Base-by-base conservation (phyloP, 768 basidiomycete genomes). In the Suillus subalutaceus region DNA sequence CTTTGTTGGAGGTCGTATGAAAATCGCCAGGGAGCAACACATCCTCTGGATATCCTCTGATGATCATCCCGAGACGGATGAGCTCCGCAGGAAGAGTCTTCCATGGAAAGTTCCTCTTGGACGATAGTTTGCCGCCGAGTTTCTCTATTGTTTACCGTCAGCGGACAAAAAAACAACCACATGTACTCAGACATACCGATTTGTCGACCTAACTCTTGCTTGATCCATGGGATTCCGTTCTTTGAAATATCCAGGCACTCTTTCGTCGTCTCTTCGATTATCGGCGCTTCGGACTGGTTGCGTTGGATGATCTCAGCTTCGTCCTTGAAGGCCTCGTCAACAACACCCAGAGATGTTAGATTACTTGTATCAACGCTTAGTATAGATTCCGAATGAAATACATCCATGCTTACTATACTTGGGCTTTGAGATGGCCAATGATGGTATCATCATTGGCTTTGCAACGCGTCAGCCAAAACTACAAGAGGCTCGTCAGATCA, bases 371-470 rank as follows among this genome's bases (percentile, higher is more conserved):
- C 46, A 23, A 48, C 4, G 1, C n/a, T 48, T 5, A 48, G 46
- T 3, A 48, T 48, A n/a, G n/a, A 48, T 23, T 12, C 46, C 5
- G n/a, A 48, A 48, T 23, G 2, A n/a, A 63, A 26, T 46, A 37
- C 3, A 63, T n/a, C 46, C 20, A n/a, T n/a, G n/a, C 67, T 61
- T 63, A 68, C 67, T 63, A 68, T 13, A 68, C 32, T 10, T 66
- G 67, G 9, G 65, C 62, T 53, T 66, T 68, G 35, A 68, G 56
- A 26, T 66, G 61, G 3, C 55, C 55, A 5, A 68, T 63, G 18
- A 68, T 66, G 1, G 46, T 44, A 43, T 63, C 9, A 2, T 46
- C 52, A 46, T 62, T 20, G 2, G 65, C 60, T 52, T 26, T 15
- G 15, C 67, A 68, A 2, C 20, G 57, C 23, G 20, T 55, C 4